A percentile compares a stretch with the other conserved stretches of the same genome.
Evolutionary conservation across 2,329 filamentous ascomycete genomes (phyloP).

Genomic region (Pseudogymnoascus sp.): DNA sequence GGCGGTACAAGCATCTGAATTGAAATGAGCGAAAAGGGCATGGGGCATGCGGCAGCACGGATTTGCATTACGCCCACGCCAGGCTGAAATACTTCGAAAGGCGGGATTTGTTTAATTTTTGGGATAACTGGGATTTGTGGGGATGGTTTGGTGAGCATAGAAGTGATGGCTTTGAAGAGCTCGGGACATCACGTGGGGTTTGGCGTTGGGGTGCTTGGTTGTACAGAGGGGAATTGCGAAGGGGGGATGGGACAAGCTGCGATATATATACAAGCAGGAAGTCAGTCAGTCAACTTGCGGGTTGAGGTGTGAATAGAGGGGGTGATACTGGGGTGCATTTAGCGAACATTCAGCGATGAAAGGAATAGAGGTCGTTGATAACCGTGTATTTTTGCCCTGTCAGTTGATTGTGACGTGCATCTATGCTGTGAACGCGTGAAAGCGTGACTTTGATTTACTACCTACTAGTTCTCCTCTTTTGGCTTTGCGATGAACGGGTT

Average conservation of each 20-base stretch:
- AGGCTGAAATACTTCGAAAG: not conserved
- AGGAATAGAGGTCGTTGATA: not conserved
- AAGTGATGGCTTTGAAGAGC: conserved; percentile 10
- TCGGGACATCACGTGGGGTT: conserved; percentile 7
- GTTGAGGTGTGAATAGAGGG: not conserved
- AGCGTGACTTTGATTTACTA: not conserved
- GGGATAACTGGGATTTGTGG: not conserved
- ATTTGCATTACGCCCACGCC: not conserved
- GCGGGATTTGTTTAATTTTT: not conserved
- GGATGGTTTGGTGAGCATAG: not conserved
- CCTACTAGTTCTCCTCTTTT: not conserved
- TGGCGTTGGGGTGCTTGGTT: not conserved
- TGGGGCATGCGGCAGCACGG: not conserved
- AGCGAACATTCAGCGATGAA: not conserved
- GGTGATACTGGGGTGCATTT: not conserved
- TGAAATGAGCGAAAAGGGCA: not conserved
- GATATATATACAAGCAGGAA: not conserved
- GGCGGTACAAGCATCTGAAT: not conserved
- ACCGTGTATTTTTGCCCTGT: not conserved
- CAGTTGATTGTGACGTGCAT: not conserved
- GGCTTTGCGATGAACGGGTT: not conserved
- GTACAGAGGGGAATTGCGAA: not conserved
- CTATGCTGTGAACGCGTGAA: not conserved
- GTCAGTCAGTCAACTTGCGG: not conserved
- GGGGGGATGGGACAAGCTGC: not conserved